phyloP scores from a whole-genome alignment of 2,329 filamentous ascomycete species.

The Endothia cerciana region DNA sequence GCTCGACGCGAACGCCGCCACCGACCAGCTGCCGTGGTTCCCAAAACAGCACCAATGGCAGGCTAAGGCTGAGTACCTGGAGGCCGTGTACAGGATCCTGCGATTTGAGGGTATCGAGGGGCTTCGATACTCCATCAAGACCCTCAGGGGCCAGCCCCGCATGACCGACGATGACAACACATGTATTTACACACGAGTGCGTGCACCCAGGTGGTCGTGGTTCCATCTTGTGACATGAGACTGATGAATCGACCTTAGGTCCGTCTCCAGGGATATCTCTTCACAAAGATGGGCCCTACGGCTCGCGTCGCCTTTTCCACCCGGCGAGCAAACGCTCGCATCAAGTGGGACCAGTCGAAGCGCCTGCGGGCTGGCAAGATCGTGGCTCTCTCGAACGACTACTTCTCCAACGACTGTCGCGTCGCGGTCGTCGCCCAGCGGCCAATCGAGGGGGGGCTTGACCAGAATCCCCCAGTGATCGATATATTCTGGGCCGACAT shows the following conservation, averaged over 20 bases:
- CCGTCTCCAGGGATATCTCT: slow-evolving; percentile 65
- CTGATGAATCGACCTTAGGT: slow-evolving; percentile 52
- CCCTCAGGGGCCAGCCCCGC: slow-evolving; percentile 54
- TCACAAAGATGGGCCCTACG: slow-evolving; percentile 65
- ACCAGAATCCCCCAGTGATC: slow-evolving; percentile 69
- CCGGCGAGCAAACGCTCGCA: slow-evolving; percentile 63
- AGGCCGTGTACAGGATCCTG: slow-evolving; percentile 74
- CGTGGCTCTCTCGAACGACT: slow-evolving; percentile 60
- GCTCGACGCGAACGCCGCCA: slow-evolving; percentile 38
- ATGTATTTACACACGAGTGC: slow-evolving; percentile 72
- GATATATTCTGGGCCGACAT: slow-evolving; percentile 73
- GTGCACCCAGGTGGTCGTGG: slow-evolving; percentile 30
- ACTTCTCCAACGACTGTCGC: slow-evolving; percentile 67
- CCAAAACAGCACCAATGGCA: slow-evolving; percentile 59
- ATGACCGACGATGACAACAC: slow-evolving; percentile 62
- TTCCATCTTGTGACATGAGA: neutral
- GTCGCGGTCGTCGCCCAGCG: slow-evolving; percentile 75
- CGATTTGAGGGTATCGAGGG: slow-evolving; percentile 74
- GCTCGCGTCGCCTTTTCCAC: slow-evolving; percentile 73
- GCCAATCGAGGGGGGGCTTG: slow-evolving; percentile 61
- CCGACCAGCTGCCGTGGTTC: slow-evolving; percentile 52
- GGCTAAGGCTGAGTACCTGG: slow-evolving; percentile 68
- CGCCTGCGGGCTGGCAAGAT: slow-evolving; percentile 57
- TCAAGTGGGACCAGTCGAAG: slow-evolving; percentile 64
- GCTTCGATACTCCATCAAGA: slow-evolving; percentile 67